A percentile compares a stretch with the other conserved stretches of the same genome.
Evolutionary conservation across 768 basidiomycete genomes (phyloP).

Genomic region (Termitomyces sp.): DNA sequence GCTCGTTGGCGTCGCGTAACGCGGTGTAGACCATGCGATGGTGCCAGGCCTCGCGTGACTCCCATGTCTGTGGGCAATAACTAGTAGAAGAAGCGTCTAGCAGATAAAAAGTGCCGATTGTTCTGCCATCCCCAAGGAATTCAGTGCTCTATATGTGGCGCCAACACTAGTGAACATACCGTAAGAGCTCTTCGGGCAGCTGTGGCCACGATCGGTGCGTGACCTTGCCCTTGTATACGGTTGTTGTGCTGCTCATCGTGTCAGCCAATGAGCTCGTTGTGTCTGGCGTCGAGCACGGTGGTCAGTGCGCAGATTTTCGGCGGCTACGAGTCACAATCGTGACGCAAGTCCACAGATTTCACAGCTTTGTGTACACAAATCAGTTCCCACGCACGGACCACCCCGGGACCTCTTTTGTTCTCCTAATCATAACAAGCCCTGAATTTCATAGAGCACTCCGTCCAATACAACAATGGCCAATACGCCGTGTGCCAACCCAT

Average conservation of each 20-base stretch:
- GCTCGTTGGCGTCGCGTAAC: conserved; percentile 57
- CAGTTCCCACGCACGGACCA: conserved; percentile 45
- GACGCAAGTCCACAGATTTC: conserved; percentile 32
- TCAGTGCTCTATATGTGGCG: conserved; percentile 32
- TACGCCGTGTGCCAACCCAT: not conserved
- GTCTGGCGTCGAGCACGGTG: conserved; percentile 30
- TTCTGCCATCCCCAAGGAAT: conserved; percentile 28
- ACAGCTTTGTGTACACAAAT: conserved; percentile 20
- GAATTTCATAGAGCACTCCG: no score
- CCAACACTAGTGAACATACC: conserved; percentile 34
- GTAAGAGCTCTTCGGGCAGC: conserved; percentile 58
- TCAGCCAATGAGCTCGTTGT: conserved; percentile 19
- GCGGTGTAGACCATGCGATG: conserved; percentile 58
- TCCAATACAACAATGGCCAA: not conserved
- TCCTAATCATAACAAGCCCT: not conserved
- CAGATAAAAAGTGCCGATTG: conserved; percentile 59
- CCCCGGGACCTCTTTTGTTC: not conserved
- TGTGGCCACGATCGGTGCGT: conserved; percentile 60
- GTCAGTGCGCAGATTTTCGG: conserved; percentile 42
- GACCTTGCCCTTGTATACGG: conserved; percentile 52
- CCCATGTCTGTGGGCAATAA: conserved; percentile 48
- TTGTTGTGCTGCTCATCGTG: conserved; percentile 26
- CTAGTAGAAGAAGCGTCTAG: conserved; percentile 39
- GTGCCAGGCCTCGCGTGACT: conserved; percentile 55
- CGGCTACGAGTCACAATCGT: conserved; percentile 23